phyloP scores from a whole-genome alignment of 75 land plant genomes.

The Gnetum montanum region DNA sequence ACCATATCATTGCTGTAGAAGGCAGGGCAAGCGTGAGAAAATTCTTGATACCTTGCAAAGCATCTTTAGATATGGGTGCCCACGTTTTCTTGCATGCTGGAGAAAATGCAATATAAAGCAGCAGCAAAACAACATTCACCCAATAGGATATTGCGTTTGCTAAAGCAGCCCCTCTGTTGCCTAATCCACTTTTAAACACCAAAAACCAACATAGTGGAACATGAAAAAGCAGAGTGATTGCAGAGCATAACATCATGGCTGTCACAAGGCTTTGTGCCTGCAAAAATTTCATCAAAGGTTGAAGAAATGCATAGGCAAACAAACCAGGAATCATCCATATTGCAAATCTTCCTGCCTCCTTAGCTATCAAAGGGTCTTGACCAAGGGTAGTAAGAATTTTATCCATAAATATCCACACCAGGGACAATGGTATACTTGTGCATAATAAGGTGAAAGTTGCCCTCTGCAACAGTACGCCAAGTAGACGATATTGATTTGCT shows the following conservation, averaged over 20 bases:
- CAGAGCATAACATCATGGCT: constrained; percentile 13
- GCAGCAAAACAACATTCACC: constrained; percentile 15
- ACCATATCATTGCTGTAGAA: constrained; percentile 15
- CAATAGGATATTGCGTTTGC: constrained; percentile 21
- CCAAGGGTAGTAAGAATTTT: constrained; percentile 14
- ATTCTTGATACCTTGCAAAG: constrained; percentile 3
- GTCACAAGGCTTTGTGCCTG: constrained; percentile 21
- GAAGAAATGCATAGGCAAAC: too few relatives aligned
- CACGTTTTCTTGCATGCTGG: constrained; percentile 20
- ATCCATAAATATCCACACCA: constrained; percentile 18
- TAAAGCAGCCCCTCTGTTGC: constrained; percentile 19
- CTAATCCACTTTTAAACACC: constrained; percentile 15
- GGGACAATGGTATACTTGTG: constrained; percentile 17
- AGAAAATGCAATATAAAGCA: constrained; percentile 15
- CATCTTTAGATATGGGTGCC: constrained; percentile 16
- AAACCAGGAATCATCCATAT: constrained; percentile 14
- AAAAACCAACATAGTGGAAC: constrained; percentile 20
- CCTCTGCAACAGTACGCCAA: constrained; percentile 11
- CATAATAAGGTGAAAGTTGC: constrained; percentile 1
- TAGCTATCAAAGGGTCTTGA: constrained; percentile 24
- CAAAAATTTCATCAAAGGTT: too few relatives aligned
- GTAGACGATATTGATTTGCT: constrained; percentile 10
- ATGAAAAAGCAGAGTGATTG: constrained; percentile 9
- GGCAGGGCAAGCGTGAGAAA: constrained; percentile 7
- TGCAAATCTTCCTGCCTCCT: constrained; percentile 12